Base-by-base conservation (phyloP, 305 asterid species). In the Vinca major region DNA sequence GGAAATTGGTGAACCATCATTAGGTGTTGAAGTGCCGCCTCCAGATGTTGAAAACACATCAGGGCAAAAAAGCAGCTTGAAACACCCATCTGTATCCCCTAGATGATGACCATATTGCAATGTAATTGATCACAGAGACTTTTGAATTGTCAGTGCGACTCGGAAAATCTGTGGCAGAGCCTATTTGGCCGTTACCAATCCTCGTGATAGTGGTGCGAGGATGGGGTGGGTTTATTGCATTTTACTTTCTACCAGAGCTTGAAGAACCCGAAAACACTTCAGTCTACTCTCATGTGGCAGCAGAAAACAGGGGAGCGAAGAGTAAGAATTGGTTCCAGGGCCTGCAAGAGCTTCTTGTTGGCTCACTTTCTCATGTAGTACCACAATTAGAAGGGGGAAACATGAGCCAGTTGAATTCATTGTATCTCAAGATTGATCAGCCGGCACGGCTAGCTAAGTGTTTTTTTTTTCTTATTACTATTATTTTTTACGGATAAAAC, bases 1-100 rank as follows among this genome's bases (percentile, higher is more conserved):
- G 68, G 82, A 82, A 71, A 63, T 73, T 52, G 69, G 48, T 36
- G 82, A 68, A 73, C 68, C 81, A 60, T 75, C 88, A 8, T 47
- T 80, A 48, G 50, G 50, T 53, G 61, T 69, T 72, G 77, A 70
- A 16, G 69, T 67, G 39, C 78, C 69, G 56, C 74, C 63, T 48
- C 66, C 36, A 33, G 68, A 41, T 49, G 49, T 70, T 20, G 74
- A 69, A 71, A 65, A 13, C 19, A 69, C 61, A 62, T 43, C 19
- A 39, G 58, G 50, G 21, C 74, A 62, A 41, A 69, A 75, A n/a
- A 66, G 67, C 57, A 52, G 67, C 47, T 57, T 69, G 58, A 67
- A 63, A 10, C 74, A 73, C 41, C 62, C 81, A 13, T 51, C 54
- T 21, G n/a, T 66, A 57, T 39, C 75, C 61, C 43, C 81, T 39